Evolutionary conservation across 2,329 filamentous ascomycete species (phyloP).

Genomic region (Phaeosphaeria sp.): DNA sequence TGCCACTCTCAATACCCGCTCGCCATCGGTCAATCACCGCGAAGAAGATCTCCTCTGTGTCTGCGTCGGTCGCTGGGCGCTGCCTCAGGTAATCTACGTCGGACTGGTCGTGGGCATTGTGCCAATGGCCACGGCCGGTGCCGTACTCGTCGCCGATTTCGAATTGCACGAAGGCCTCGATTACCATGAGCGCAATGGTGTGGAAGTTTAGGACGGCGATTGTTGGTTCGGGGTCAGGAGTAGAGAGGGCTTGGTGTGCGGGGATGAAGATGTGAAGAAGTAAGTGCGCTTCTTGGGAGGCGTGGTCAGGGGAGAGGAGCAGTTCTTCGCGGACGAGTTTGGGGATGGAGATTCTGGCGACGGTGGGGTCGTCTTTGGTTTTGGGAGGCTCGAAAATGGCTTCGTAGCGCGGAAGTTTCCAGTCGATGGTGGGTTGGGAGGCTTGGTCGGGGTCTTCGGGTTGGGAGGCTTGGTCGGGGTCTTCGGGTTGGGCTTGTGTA

Average conservation of each 20-base stretch:
- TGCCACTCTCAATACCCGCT: constrained; percentile 24
- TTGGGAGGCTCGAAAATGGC: constrained; percentile 14
- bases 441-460: not conserved
- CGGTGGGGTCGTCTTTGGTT: constrained; percentile 14
- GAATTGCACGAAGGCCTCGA: constrained; percentile 34
- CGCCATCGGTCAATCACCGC: constrained; percentile 41
- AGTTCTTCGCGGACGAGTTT: constrained; percentile 45
- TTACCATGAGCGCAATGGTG: constrained; percentile 39
- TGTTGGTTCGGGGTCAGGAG: constrained; percentile 27
- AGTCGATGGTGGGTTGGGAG: constrained; percentile 12
- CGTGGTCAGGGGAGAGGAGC: constrained; percentile 32
- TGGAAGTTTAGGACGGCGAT: constrained; percentile 43
- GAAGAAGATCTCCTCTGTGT: constrained; percentile 43
- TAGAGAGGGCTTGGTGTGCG: constrained; percentile 20
- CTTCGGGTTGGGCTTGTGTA: not conserved
- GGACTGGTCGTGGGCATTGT: constrained; percentile 7
- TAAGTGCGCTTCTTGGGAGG: constrained; percentile 31
- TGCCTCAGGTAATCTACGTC: constrained; percentile 10
- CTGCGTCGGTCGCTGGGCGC: constrained; percentile 16
- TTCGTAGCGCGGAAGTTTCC: constrained; percentile 28
- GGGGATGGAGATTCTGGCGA: constrained; percentile 46
- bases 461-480: not conserved
- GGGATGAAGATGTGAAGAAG: constrained; percentile 40
- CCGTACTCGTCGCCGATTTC: constrained; percentile 34
- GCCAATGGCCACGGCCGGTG: constrained; percentile 13